Percentiles rank a stretch among this genome's conserved stretches.
Conservation (phyloP, 768 basidiomycete species). For the Thelephora ganbajun region DNA sequence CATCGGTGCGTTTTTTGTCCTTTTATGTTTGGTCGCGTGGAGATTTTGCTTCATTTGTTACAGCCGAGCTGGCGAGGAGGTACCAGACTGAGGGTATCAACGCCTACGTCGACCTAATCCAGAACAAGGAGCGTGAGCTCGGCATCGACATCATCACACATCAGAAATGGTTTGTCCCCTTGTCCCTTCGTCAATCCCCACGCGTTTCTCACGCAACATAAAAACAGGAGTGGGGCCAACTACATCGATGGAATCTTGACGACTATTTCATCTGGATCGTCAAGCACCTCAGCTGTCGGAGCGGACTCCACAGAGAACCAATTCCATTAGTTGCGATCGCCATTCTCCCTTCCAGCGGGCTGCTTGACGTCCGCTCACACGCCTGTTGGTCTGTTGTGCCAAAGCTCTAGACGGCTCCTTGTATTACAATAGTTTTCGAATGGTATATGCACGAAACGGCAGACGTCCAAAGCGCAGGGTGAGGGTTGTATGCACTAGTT, state of each 20-base stretch:
- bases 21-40: background rate
- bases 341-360: too few species aligned
- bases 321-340: constrained; percentile 29
- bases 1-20: constrained; percentile 34
- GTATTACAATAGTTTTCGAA: background rate
- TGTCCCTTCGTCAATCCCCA: too few species aligned
- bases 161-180: constrained; percentile 69
- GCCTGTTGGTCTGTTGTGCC: too few species aligned
- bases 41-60: background rate
- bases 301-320: constrained; percentile 83
- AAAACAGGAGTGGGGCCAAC: constrained; percentile 71
- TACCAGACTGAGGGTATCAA: constrained; percentile 87
- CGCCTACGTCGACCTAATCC: constrained; percentile 81
- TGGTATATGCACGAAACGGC: too few species aligned
- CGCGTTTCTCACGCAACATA: constrained; percentile 1
- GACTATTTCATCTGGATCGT: constrained; percentile 77
- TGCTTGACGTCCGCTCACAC: too few species aligned
- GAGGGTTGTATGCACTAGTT: too few species aligned
- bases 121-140: constrained; percentile 78
- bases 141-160: constrained; percentile 86
- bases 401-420: too few species aligned
- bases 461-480: background rate
- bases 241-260: constrained; percentile 81
- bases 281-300: constrained; percentile 72
- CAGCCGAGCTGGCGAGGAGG: constrained; percentile 65